Conservation (phyloP, 495 filamentous ascomycete genomes). For the Cryomyces antarcticus region DNA sequence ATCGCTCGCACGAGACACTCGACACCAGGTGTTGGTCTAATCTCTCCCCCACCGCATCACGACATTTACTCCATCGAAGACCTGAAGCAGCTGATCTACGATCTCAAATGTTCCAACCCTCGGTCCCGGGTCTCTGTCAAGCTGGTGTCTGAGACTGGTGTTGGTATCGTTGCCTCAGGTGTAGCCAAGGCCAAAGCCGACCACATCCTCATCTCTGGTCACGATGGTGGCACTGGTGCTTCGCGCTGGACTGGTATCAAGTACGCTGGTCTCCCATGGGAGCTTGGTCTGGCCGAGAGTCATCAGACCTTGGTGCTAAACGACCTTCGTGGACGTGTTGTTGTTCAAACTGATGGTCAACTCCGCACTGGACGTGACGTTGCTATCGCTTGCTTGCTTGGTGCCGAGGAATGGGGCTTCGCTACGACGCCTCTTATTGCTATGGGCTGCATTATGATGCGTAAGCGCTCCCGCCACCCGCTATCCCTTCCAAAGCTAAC, state of each 20-base stretch:
- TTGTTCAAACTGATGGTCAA: conserved; percentile 96
- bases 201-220: conserved; percentile 93
- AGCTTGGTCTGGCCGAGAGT: conserved; percentile 92
- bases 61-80: conserved; percentile 99
- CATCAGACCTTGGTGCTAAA: conserved; percentile 98
- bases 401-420: conserved; percentile 96
- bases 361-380: conserved; percentile 87
- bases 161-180: conserved; percentile 95
- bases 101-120: conserved; percentile 94
- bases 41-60: conserved; percentile 96
- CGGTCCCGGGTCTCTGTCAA: conserved; percentile 93
- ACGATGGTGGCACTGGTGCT: conserved; percentile 95
- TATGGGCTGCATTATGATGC: conserved; percentile 95
- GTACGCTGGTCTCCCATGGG: conserved; percentile 96
- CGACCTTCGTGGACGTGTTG: conserved; percentile 86
- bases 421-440: conserved; percentile 95
- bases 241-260: conserved; percentile 99
- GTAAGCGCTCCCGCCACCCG: conserved; percentile 30
- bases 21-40: conserved; percentile 94
- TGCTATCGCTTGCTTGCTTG: conserved; percentile 87
- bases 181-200: conserved; percentile 98
- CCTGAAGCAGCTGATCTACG: conserved; percentile 96
- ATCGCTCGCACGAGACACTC: conserved; percentile 95
- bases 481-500: not conserved
- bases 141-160: conserved; percentile 94